These are phyloP conservation scores for Globisporangium paddicum DNA, from an alignment of 352 stramenopile species.

Conservation along the genomic window DNA sequence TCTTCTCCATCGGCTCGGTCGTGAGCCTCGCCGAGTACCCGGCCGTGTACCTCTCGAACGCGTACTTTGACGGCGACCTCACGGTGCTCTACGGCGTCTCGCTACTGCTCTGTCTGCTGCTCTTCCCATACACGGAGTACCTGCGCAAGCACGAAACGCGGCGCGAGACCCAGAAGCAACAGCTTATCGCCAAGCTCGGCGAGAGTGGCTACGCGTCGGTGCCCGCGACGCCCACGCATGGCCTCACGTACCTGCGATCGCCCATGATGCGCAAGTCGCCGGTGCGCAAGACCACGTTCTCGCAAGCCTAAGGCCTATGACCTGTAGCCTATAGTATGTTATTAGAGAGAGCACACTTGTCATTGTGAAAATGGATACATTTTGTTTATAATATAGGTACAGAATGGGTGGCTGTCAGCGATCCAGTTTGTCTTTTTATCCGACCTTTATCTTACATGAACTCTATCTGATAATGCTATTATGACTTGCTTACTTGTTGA, in stretches of 20 bases:
- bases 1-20: slow-evolving; percentile 74
- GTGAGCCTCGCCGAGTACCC: slow-evolving; percentile 78
- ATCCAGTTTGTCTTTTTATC: background rate
- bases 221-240: slow-evolving; percentile 24
- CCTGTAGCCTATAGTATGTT: background rate
- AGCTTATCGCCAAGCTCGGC: slow-evolving; percentile 21
- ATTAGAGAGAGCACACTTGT: background rate
- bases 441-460: background rate
- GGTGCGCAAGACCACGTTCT: slow-evolving; percentile 6
- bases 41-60: slow-evolving; percentile 67
- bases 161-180: slow-evolving; percentile 31
- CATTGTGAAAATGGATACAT: background rate
- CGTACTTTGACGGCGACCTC: slow-evolving; percentile 50
- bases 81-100: slow-evolving; percentile 46
- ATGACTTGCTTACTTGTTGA: background rate
- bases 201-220: background rate
- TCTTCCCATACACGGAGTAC: slow-evolving; percentile 60
- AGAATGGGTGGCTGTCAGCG: background rate
- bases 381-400: background rate
- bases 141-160: slow-evolving; percentile 46
- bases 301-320: slow-evolving; percentile 4
- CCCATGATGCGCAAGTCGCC: slow-evolving; percentile 22
- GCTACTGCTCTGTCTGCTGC: slow-evolving; percentile 40
- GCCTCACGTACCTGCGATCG: slow-evolving; percentile 54
- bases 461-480: background rate